Percentiles rank a stretch among this genome's conserved stretches.
Conservation (phyloP, 2,329 filamentous ascomycete genomes). For the Nannizziopsis arthrosporioides region DNA sequence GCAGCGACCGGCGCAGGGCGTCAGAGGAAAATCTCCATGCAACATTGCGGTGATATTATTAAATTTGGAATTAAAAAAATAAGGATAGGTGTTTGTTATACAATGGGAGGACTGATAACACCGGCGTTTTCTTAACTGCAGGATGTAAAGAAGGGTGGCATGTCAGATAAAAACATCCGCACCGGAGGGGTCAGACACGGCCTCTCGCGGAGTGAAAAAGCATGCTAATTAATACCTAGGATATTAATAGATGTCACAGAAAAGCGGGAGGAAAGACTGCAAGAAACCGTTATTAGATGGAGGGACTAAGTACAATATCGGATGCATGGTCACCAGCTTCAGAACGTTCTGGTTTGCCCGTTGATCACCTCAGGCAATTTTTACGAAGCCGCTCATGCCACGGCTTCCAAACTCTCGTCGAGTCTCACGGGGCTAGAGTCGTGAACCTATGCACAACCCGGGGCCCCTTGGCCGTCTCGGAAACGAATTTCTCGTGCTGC, state of each 20-base stretch:
- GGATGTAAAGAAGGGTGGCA: background rate
- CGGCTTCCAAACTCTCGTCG: background rate
- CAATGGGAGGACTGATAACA: background rate
- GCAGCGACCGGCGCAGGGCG: too few species aligned
- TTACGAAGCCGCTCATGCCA: background rate
- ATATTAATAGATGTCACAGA: background rate
- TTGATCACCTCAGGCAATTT: background rate
- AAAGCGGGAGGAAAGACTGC: background rate
- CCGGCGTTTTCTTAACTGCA: background rate
- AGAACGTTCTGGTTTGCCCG: slow-evolving; percentile 1
- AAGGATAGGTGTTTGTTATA: too few species aligned
- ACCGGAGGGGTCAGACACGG: slow-evolving; percentile 2
- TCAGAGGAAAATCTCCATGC: too few species aligned
- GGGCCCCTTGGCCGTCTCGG: slow-evolving; percentile 9
- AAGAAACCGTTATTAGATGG: slow-evolving; percentile 5
- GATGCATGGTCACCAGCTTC: background rate
- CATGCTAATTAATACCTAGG: background rate
- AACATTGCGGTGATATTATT: too few species aligned
- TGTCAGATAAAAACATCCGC: background rate
- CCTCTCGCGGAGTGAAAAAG: background rate
- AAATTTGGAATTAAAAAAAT: too few species aligned
- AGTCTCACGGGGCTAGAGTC: background rate
- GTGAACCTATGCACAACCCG: background rate
- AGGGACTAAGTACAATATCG: background rate
- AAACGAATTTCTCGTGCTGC: slow-evolving; percentile 2